Base-by-base conservation (phyloP, 768 basidiomycete species). In the Lentinula sp. region DNA sequence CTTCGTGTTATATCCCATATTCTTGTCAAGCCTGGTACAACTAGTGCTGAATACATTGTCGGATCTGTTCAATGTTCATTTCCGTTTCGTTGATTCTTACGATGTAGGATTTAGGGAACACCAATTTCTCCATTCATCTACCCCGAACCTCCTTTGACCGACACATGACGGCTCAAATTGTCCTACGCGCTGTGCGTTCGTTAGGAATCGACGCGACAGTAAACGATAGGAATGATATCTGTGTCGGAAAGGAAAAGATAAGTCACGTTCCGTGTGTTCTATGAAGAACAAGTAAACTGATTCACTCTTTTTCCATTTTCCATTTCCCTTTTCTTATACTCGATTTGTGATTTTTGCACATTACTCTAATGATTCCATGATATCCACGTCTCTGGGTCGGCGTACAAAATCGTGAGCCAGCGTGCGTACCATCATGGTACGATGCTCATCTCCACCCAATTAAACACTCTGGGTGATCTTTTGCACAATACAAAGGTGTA, bases 341-440 rank as follows among this genome's bases (percentile, higher is more conserved):
- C 28, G 28, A 28, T 28, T 28, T 28, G 7, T 18, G 3, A 28
- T 28, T 28, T 4, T 28, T 46, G 45, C 33, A 28, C 4, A 28
- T 23, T 16, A 16, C 12, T n/a, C 8, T 4, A 6, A 36, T 28
- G 33, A 28, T 28, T 10, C n/a, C 41, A 32, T 43, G 32, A 48
- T 23, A 50, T 51, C 64, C 70, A 98, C 93, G 88, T 98, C 63
- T 98, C 96, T 51, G 97, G 97, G 45, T 98, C 95, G 8, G 97
- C 97, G 10, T 99, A 97, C 77, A 98, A 97, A 75, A 91, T 99
- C 59, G 88, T 90, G 48, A 90, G 86, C 66, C 85, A 85, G 57
- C 81, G 97, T 33, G 94, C 95, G 6, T 98, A 98, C 74, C 96
- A 98, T 67, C 97, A 99, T 66, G 97, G 97, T 0, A 99, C 97